Evolutionary conservation across 306 rosid species (phyloP).

Genomic region (Acacia crassicarpa): DNA sequence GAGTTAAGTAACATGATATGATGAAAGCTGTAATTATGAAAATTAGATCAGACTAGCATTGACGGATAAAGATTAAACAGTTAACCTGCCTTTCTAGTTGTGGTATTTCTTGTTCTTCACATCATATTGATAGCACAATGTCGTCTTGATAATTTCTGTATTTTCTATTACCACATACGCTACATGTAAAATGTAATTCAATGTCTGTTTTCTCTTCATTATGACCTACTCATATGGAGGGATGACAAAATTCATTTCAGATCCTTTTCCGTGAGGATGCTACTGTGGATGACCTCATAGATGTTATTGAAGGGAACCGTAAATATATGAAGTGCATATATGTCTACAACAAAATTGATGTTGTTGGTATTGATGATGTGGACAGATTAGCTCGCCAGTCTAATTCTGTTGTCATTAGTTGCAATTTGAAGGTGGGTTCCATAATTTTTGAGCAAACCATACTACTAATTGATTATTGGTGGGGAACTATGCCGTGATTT

Average conservation of each 20-base stretch:
- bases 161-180: constrained; percentile 8
- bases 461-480: neutral
- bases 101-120: constrained; percentile 12
- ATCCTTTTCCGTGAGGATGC: constrained; percentile 97
- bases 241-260: constrained; percentile 49
- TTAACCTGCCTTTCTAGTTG: constrained; percentile 13
- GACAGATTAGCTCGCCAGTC: constrained; percentile 95
- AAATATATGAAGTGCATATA: constrained; percentile 98
- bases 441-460: constrained; percentile 4
- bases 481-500: neutral
- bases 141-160: constrained; percentile 10
- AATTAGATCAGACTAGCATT: neutral
- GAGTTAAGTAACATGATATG: neutral
- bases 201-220: neutral
- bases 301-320: constrained; percentile 95
- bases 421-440: constrained; percentile 78
- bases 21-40: constrained; percentile 16
- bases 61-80: neutral
- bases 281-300: constrained; percentile 95
- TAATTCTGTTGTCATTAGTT: constrained; percentile 93
- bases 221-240: neutral
- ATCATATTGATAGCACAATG: constrained; percentile 1
- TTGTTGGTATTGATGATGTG: constrained; percentile 94
- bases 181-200: neutral
- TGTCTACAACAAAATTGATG: constrained; percentile 99